Evolutionary conservation across 2,329 filamentous ascomycete genomes (phyloP), one percentile per base, ranked within the genome.

Genomic region (Claviceps humidiphila): DNA sequence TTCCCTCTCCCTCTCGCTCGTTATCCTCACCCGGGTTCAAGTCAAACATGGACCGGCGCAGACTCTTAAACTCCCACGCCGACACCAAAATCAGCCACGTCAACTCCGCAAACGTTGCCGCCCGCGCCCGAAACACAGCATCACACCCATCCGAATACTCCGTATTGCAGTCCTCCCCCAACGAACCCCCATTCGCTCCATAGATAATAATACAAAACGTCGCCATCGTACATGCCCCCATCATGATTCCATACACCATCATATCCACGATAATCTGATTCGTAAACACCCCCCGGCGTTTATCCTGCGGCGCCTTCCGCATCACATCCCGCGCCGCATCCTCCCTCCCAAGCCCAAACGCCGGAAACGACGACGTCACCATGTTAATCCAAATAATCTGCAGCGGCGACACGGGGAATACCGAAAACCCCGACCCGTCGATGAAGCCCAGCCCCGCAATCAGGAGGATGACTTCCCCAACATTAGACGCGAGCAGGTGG

Each of bases 351-450:
- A 95, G 78, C 44, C 89, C 89, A 71, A 95, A 93, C 54, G 90
- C 89, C 1, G 89, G 89, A 66, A 93, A 81, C 1, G 84, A 87
- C 42, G 87, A 91, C 0, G 89, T 95, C 52, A 93, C 78, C 85
- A 95, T 91, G 68, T 95, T 95, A 66, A 95, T 88, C 89, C 88
- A 95, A 54, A 95, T 78, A 56, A 95, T 91, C 60, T 95, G 84
- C 11, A 95, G 81, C 0, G 89, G 88, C 0, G 87, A 82, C 45
- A 95, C 79, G 4, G 89, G 89, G 66, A 94, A 95, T 9, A 95
- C 88, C 0, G 88, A 93, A 55, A 87, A 76, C 8, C 79, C 76
- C 9, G 74, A 71, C 2, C 68, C 58, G 62, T 95, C 89, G 61
- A 89, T 85, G 71, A 95, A 94, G 0, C 76, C 85, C 4, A 95